Base-by-base conservation (phyloP, 2,329 filamentous ascomycete species). In the Alternaria metachromatica region DNA sequence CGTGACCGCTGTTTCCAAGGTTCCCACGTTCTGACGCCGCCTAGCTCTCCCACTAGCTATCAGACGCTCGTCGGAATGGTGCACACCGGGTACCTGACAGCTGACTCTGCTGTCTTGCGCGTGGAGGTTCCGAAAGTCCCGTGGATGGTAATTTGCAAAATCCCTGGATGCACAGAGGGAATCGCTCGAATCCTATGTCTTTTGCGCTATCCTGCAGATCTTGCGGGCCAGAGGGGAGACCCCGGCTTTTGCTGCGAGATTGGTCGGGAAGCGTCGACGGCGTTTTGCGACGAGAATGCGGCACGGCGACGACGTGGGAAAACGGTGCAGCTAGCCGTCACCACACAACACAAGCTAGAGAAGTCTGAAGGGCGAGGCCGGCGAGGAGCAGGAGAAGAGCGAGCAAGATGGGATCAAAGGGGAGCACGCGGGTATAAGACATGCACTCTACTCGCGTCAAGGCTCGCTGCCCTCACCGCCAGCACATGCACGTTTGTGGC, bases 1-100 rank as follows among this genome's bases (percentile, higher is more conserved):
- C 66, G 70, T 73, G 71, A 72, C 68, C 49, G 67, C 60, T 63
- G 65, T 65, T 62, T 63, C 62, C 65, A 62, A 59, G 50, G 41
- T 56, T 56, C 46, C 53, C 57, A 62, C 65, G 67, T 69, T 66
- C 65, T 62, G 57, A 63, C 56, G 66, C 57, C 55, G 49, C 41
- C 62, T 63, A 60, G 60, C 56, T 63, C 44, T 60, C 56, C 56
- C 60, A 60, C 60, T 63, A 63, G 60, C 28, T 63, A 58, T 72
- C 68, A 66, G 63, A 67, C 65, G 67, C 60, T 68, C 62, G 25
- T 55, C 43, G 44, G 48, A 62, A 49, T 51, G 50, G 15, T 58
- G 49, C 43, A 43, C 43, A 41, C 54, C 65, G 62, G 64, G 56
- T 70, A 68, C 67, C 68, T 63, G 56, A 60, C 60, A 63, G 56